phyloP scores from a whole-genome alignment of 345 rosid species.

The Populus nigra region DNA sequence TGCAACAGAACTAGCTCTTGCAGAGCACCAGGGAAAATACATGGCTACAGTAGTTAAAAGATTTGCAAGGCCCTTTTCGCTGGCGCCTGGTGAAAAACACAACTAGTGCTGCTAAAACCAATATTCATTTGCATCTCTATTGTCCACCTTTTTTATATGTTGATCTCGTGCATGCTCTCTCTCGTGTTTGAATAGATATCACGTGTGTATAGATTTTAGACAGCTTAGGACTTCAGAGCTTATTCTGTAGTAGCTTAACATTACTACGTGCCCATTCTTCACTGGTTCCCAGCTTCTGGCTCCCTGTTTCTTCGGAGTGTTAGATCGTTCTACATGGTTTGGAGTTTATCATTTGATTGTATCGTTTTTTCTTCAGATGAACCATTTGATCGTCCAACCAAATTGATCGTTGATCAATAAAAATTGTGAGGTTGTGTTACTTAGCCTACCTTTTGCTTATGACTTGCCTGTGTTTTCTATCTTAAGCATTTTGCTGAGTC shows the following conservation, averaged over 20 bases:
- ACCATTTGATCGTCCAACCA: background rate
- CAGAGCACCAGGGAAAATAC: conserved; percentile 81
- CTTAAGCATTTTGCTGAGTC: background rate
- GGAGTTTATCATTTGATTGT: background rate
- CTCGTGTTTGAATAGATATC: background rate
- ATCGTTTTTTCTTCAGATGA: background rate
- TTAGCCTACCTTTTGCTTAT: background rate
- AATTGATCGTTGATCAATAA: background rate
- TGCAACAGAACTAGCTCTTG: conserved; percentile 62
- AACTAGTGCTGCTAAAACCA: conserved; percentile 1
- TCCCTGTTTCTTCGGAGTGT: background rate
- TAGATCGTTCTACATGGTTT: conserved; percentile 1
- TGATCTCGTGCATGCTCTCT: background rate
- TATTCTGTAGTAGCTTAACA: background rate
- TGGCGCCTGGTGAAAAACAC: background rate
- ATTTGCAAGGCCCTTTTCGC: conserved; percentile 35
- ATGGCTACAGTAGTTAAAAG: conserved; percentile 67
- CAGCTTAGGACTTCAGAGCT: conserved; percentile 3
- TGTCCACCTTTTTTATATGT: background rate
- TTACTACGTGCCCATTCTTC: background rate
- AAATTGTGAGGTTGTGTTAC: background rate
- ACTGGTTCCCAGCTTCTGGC: background rate
- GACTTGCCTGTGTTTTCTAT: background rate
- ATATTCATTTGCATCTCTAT: background rate
- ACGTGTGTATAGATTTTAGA: background rate